Evolutionary conservation across 345 rosid species (phyloP), one percentile per base, ranked within the genome.

Genomic region (Salix arbutifolia): DNA sequence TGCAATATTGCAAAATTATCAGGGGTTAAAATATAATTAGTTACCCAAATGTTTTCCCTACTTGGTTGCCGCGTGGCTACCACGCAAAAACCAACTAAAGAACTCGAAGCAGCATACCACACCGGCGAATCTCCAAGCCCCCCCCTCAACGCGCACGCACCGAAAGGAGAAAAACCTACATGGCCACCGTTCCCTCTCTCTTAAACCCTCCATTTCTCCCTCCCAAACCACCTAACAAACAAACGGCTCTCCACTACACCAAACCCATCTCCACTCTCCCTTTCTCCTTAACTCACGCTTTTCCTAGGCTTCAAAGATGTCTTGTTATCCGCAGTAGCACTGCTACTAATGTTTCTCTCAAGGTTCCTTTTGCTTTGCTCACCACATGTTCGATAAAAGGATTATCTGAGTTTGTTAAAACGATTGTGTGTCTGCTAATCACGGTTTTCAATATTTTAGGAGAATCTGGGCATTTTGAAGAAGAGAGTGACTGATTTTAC

Each of bases 301-400:
- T 64, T 23, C 75, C 60, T 65, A 65, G 7, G 33, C 25, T 65
- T 67, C 87, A 38, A 30, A 81, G 80, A 6, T 70, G 68, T 66
- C 79, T 75, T 40, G 25, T 67, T 56, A 78, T 46, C 52, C 52
- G 67, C 60, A 52, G 60, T 3, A 68, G 76, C 21, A 50, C 65
- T 1, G 79, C 44, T 19, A 73, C 68, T 28, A 77, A 78, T 44
- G 89, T 89, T 44, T 86, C 93, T 37, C 62, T 90, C 4, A 78
- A 84, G 95, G 97, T 92, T 37, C 6, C 38, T 61, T 69, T 31
- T 37, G 4, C 33, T 1, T 46, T 73, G 87, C 82, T 46, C 82
- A 75, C 86, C 85, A 84, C 8, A 17, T 85, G 94, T 86, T 91
- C 79, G 94, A 83, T 85, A 78, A 79, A 78, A 79, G 46, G 46